Percentiles rank a stretch among this genome's conserved stretches.
Conservation (phyloP, 208 protist genomes). For the Phytomonas serpens region DNA sequence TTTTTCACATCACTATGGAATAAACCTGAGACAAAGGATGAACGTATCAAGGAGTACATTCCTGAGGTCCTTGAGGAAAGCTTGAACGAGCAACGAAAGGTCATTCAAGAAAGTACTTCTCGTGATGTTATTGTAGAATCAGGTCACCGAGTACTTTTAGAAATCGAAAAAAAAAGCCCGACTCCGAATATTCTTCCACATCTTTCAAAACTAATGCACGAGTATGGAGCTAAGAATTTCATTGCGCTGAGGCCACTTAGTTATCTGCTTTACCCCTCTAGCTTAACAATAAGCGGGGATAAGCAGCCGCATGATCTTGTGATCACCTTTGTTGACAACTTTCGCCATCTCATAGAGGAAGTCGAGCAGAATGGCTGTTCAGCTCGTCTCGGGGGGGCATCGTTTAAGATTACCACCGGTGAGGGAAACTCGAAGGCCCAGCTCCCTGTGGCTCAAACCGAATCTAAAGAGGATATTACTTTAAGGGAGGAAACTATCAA, state of each 20-base stretch:
- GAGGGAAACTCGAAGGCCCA: not conserved
- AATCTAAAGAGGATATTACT: not conserved
- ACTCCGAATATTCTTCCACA: conserved; percentile 83
- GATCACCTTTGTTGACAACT: conserved; percentile 68
- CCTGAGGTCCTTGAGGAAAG: conserved; percentile 82
- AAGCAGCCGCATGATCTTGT: conserved; percentile 62
- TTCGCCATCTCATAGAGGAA: conserved; percentile 67
- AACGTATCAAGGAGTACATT: conserved; percentile 80
- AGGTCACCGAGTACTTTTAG: conserved; percentile 64
- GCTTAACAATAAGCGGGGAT: conserved; percentile 29
- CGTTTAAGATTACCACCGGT: not conserved
- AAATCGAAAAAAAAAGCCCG: conserved; percentile 82
- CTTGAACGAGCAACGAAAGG: conserved; percentile 63
- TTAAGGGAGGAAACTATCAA: not conserved
- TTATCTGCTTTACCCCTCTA: conserved; percentile 78
- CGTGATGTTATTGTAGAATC: conserved; percentile 79
- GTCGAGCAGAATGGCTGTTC: conserved; percentile 76
- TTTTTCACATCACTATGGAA: conserved; percentile 81
- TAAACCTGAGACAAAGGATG: conserved; percentile 77
- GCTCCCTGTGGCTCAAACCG: not conserved
- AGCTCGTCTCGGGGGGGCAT: conserved; percentile 3
- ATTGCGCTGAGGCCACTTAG: conserved; percentile 78
- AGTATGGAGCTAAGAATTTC: conserved; percentile 69
- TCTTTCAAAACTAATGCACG: conserved; percentile 51
- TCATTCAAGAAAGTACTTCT: conserved; percentile 67